Conservation (phyloP, 805 yeast species). For the Saturnispora ahearnii region DNA sequence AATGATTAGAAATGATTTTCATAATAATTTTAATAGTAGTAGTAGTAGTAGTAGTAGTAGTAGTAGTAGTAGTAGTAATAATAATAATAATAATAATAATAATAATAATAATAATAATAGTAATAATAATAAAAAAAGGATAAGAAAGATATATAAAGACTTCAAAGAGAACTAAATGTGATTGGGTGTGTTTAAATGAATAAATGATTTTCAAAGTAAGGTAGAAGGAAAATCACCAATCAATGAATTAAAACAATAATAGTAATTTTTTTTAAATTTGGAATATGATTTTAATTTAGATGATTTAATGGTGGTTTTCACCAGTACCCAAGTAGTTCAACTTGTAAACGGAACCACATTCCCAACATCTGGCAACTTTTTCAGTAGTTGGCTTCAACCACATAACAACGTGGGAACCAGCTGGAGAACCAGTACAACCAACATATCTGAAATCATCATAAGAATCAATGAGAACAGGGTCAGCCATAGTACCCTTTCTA, state of each 20-base stretch:
- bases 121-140: conserved; percentile 1
- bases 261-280: not conserved
- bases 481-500: conserved; percentile 82
- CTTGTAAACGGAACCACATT: conserved; percentile 93
- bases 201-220: not conserved
- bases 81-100: not conserved
- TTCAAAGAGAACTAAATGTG: conserved; percentile 3
- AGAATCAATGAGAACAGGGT: conserved; percentile 85
- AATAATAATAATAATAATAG: not conserved
- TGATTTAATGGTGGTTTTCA: conserved; percentile 45
- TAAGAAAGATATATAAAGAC: conserved; percentile 5
- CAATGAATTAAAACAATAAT: not conserved
- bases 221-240: not conserved
- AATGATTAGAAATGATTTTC: not conserved
- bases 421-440: conserved; percentile 96
- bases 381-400: conserved; percentile 86
- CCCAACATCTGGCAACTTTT: conserved; percentile 93
- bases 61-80: not conserved
- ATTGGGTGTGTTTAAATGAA: not conserved
- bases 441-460: conserved; percentile 90
- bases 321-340: conserved; percentile 79
- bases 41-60: not conserved
- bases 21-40: too few species aligned
- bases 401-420: conserved; percentile 81
- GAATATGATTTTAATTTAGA: not conserved